Conservation (phyloP, 1,139 yeast species). For the Protomyces inundatus region DNA sequence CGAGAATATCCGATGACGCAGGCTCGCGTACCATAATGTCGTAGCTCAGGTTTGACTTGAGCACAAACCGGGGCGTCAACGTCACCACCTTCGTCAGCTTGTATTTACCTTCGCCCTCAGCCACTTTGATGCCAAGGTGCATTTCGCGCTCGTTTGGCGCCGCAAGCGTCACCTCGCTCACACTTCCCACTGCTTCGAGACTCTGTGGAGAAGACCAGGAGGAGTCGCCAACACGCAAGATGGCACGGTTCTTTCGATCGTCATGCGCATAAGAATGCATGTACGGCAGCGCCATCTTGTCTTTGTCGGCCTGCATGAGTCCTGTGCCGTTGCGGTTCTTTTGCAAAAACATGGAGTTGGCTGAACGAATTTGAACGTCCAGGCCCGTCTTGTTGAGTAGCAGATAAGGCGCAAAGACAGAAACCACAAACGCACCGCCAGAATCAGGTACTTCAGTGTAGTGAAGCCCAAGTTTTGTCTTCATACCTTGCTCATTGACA, state of each 20-base stretch:
- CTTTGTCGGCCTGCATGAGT: conserved; percentile 32
- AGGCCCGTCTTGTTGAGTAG: conserved; percentile 74
- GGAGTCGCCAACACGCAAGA: conserved; percentile 64
- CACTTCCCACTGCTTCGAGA: conserved; percentile 86
- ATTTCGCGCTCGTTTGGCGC: conserved; percentile 59
- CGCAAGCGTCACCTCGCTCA: conserved; percentile 59
- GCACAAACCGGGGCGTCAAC: conserved; percentile 73
- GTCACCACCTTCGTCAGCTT: conserved; percentile 70
- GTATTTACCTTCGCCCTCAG: conserved; percentile 85
- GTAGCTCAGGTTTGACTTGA: conserved; percentile 57
- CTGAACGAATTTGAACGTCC: conserved; percentile 56
- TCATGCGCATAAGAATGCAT: conserved; percentile 78
- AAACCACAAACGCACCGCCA: conserved; percentile 42
- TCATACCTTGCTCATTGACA: conserved; percentile 59
- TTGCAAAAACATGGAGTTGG: conserved; percentile 35
- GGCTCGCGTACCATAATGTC: conserved; percentile 63
- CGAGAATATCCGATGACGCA: conserved; percentile 34
- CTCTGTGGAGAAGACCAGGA: conserved; percentile 72
- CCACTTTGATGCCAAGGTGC: conserved; percentile 66
- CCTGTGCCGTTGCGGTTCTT: conserved; percentile 26
- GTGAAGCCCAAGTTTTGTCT: conserved; percentile 57
- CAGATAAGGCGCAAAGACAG: conserved; percentile 79
- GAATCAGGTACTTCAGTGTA: conserved; percentile 44
- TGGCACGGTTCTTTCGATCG: conserved; percentile 63
- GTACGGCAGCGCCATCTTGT: conserved; percentile 50